Base-by-base conservation (phyloP, 2,329 filamentous ascomycete species). In the Hymenoscyphus infarciens region DNA sequence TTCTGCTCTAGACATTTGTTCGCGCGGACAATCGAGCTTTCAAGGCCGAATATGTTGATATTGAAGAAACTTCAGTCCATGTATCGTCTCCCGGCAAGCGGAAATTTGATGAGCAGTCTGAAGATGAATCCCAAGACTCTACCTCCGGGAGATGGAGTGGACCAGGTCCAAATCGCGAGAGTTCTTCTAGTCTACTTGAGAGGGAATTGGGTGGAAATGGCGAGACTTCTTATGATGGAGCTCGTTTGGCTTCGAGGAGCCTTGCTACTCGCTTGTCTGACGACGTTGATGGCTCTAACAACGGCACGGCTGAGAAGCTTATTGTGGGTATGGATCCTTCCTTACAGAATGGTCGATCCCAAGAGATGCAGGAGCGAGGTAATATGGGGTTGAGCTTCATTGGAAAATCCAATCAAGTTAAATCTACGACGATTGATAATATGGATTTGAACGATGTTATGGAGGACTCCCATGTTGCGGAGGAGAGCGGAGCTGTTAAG, bases 1-100 rank as follows among this genome's bases (percentile, higher is more conserved):
- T 27, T 33, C 22, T 39, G 15, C 65, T 70, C 1, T 73, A 82
- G 72, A 76, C 77, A 35, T 85, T 85, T 68, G 75, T 81, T 5
- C 77, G 76, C 45, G 76, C 76, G 42, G 83, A 85, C 58, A 85
- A 85, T 66, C 78, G 78, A 61, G 75, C 76, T 1, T 85, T 85
- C 70, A 76, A 77, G 19, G 76, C 79, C 57, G 83, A 85, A 66
- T 74, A 84, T 25, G 42, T 60, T 16, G 61, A 56, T 19, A 56
- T 54, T 42, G 56, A 63, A 33, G 57, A 60, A 19, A 25, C n/a
- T 25, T 57, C 66, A 54, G 61, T 57, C 7, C 61, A 60, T 45
- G 11, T 65, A 35, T 66, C 66, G 56, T 67, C 67, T 62, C 69
- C 71, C 39, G 66, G 67, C 35, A 71, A 73, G 61, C 67, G 70